Evolutionary conservation across 2,329 filamentous ascomycete species (phyloP).

Genomic region (Ascochyta pisi): DNA sequence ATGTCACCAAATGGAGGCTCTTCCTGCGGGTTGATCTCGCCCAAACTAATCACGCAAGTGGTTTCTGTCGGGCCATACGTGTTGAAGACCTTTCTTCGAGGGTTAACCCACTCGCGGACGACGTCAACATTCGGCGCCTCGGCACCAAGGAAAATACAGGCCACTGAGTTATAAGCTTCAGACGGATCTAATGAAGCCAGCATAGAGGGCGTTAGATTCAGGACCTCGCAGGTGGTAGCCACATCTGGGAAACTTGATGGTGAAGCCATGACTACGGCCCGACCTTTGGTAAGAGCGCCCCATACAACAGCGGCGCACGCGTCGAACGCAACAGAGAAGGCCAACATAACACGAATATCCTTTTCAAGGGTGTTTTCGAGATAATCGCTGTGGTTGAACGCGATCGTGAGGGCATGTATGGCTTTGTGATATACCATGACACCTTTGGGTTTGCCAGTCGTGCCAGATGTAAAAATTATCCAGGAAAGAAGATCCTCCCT

Average conservation of each 20-base stretch:
- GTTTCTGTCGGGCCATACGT: background rate
- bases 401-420: background rate
- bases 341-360: background rate
- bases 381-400: background rate
- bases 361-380: too few species aligned
- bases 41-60: background rate
- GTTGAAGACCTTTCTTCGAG: background rate
- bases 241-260: constrained; percentile 13
- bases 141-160: background rate
- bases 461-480: constrained; percentile 29
- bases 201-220: constrained; percentile 19
- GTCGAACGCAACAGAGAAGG: background rate
- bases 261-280: constrained; percentile 11
- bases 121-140: background rate
- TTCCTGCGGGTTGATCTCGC: background rate
- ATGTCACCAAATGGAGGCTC: background rate
- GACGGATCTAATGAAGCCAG: constrained; percentile 8
- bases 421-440: constrained; percentile 18
- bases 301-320: background rate
- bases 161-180: constrained; percentile 9
- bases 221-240: constrained; percentile 5
- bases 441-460: constrained; percentile 30
- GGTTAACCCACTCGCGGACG: background rate
- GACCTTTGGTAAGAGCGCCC: background rate
- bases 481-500: constrained; percentile 9